Evolutionary conservation across 441 rosid genomes (phyloP), one percentile per base, ranked within the genome.

Genomic region (Adansonia madagascariensis): DNA sequence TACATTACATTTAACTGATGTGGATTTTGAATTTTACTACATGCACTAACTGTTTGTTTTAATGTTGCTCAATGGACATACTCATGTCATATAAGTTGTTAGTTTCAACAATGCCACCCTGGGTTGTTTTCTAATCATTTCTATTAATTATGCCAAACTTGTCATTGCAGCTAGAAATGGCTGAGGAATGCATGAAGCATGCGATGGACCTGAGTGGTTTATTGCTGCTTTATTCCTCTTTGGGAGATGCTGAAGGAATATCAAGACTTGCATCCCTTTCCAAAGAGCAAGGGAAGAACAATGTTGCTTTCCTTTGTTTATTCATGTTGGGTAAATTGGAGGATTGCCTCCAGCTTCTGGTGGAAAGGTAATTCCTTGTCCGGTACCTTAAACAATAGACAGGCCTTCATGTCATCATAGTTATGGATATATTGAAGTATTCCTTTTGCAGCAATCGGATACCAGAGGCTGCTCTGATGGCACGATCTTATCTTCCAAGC

Each of bases 381-480:
- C 9, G 18, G 69, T 55, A 9, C 63, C 80, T 79, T 65, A 70
- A 57, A 14, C 73, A 65, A 72, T 11, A 67, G 47, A 64, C 64
- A 69, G 17, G 43, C 15, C 43, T 77, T 75, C 18, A 50, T 75
- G 63, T 77, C 66, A 39, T 43, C 41, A 35, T 59, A 47, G 69
- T 59, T 43, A 27, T 63, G 10, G 77, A 71, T 82, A 35, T 81
- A 56, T 71, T 82, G 66, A 86, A 79, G 55, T 73, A 69, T 82
- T 84, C 81, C 77, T 79, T 71, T 80, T 78, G 79, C 89, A 97
- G 99, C 84, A 94, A 93, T 86, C 95, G 98, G 82, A 90, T 97
- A 86, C 99, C 99, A 59, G 99, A 97, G 88, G 99, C 99, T 79
- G 98, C 98, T 79, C 85, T 97, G 82, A 90, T 97, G 97, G 98